Percentiles rank a stretch among this genome's conserved stretches.
Conservation (phyloP, 257 asterid genomes). For the Gentiana dahurica region DNA sequence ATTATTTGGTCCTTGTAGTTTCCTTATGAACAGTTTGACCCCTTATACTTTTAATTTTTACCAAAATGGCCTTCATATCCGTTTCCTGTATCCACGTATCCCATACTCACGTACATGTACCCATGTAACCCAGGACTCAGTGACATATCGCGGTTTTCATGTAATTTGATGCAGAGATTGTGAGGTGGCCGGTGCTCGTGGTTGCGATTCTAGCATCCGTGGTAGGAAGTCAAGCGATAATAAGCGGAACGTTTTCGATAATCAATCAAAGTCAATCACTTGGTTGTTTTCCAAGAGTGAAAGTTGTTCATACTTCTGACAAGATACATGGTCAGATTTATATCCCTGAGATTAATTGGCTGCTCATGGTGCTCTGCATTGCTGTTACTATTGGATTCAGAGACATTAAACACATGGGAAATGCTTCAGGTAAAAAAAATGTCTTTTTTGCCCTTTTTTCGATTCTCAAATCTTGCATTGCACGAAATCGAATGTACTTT, state of each 20-base stretch:
- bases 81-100: no score
- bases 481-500: no score
- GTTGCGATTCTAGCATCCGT: constrained; percentile 94
- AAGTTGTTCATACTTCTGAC: constrained; percentile 79
- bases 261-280: constrained; percentile 93
- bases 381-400: constrained; percentile 93
- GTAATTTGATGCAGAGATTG: constrained; percentile 35
- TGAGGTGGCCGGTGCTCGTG: constrained; percentile 83
- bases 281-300: constrained; percentile 95
- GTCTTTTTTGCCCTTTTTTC: not conserved
- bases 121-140: no score
- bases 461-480: no score
- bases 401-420: constrained; percentile 89
- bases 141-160: not conserved
- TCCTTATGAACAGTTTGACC: no score
- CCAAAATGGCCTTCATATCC: no score
- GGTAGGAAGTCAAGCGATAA: constrained; percentile 95
- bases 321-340: constrained; percentile 90
- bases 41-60: no score
- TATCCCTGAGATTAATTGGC: constrained; percentile 98
- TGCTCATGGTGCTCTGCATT: constrained; percentile 88
- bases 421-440: constrained; percentile 62
- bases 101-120: no score
- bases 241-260: constrained; percentile 95
- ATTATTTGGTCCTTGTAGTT: no score